A percentile compares a stretch with the other conserved stretches of the same genome.
phyloP scores from a whole-genome alignment of 768 basidiomycete genomes.

The Rhodocollybia butyracea region DNA sequence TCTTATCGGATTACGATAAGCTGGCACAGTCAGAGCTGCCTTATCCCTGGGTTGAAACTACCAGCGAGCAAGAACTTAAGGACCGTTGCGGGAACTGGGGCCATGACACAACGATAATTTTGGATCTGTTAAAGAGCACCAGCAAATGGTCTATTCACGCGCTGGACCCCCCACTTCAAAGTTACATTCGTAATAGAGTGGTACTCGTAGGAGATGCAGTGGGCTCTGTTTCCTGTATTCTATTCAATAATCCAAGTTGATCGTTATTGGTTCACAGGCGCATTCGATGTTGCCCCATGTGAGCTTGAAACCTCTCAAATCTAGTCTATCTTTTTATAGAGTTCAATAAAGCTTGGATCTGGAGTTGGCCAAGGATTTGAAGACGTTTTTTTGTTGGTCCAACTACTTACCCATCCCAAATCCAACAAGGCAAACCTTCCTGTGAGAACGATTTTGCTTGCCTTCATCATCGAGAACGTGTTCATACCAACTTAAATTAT shows the following conservation, averaged over 20 bases:
- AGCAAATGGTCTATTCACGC: slow-evolving; percentile 54
- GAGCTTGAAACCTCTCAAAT: too few species aligned
- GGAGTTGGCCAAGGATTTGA: slow-evolving; percentile 62
- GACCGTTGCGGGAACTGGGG: slow-evolving; percentile 44
- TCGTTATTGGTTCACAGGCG: slow-evolving; percentile 30
- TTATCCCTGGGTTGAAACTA: slow-evolving; percentile 40
- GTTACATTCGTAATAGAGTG: slow-evolving; percentile 40
- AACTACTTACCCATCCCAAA: slow-evolving; percentile 41
- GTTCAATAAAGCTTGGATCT: slow-evolving; percentile 33
- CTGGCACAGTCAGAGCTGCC: slow-evolving; percentile 25
- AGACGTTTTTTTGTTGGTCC: slow-evolving; percentile 45
- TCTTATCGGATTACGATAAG: slow-evolving; percentile 29
- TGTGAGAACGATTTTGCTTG: slow-evolving; percentile 21
- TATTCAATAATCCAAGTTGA: background rate
- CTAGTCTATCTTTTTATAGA: too few species aligned
- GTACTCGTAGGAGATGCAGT: slow-evolving; percentile 55
- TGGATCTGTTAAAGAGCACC: slow-evolving; percentile 39
- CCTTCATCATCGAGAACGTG: too few species aligned
- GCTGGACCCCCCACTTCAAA: slow-evolving; percentile 40
- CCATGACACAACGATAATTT: slow-evolving; percentile 35
- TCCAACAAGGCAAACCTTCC: slow-evolving; percentile 37
- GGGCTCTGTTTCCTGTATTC: slow-evolving; percentile 12
- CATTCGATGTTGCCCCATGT: slow-evolving; percentile 56
- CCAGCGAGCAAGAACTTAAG: slow-evolving; percentile 40
- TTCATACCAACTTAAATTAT: background rate